These are phyloP conservation scores for Collybia sordida DNA, from an alignment of 768 basidiomycete species.

Conservation along the genomic window DNA sequence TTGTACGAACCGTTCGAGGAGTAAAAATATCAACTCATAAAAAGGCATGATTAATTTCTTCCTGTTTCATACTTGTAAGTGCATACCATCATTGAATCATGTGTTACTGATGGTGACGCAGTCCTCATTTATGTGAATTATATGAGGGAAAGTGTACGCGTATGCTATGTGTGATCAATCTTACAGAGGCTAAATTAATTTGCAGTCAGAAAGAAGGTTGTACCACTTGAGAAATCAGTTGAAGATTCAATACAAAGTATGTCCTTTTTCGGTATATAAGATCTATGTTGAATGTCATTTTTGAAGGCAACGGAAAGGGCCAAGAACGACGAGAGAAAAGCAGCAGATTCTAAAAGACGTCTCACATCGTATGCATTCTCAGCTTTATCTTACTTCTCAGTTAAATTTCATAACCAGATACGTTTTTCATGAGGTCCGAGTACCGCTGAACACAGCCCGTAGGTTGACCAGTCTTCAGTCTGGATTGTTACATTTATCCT, in stretches of 20 bases:
- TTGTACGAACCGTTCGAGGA: background rate
- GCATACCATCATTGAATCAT: background rate
- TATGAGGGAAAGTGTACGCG: constrained; percentile 56
- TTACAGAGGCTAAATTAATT: background rate
- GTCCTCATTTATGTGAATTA: constrained; percentile 78
- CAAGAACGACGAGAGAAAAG: constrained; percentile 72
- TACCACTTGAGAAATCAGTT: constrained; percentile 73
- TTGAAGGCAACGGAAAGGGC: constrained; percentile 65
- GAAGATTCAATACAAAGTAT: constrained; percentile 65
- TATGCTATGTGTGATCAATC: background rate
- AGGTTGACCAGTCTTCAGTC: constrained; percentile 15
- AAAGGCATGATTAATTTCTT: constrained; percentile 68
- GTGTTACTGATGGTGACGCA: constrained; percentile 25
- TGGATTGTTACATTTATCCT: background rate
- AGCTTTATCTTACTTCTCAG: background rate
- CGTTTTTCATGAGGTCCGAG: constrained; percentile 82
- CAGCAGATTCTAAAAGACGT: constrained; percentile 80
- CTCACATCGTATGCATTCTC: constrained; percentile 64
- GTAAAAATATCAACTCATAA: background rate
- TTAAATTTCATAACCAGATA: constrained; percentile 40
- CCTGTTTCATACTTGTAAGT: constrained; percentile 68
- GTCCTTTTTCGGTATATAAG: constrained; percentile 5
- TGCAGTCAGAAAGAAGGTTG: constrained; percentile 65
- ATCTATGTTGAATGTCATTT: background rate
- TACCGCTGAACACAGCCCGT: constrained; percentile 78